Conservation (phyloP, 139 green algal genomes). For the Tetraselmis chui region DNA sequence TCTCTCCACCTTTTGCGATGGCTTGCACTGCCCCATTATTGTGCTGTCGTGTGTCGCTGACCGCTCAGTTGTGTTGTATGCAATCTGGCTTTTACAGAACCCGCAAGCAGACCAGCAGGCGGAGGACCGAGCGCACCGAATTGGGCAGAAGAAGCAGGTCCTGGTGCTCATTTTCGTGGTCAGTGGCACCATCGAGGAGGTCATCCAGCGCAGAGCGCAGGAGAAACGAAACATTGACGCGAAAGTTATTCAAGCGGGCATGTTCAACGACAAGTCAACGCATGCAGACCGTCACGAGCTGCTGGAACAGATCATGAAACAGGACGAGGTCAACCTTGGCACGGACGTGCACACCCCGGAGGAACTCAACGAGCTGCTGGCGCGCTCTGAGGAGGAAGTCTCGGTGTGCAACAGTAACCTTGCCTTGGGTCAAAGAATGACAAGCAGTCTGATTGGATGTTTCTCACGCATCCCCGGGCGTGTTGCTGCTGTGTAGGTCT, state of each 20-base stretch:
- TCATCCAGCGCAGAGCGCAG: conserved; percentile 59
- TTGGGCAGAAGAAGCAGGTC: conserved; percentile 65
- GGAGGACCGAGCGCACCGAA: conserved; percentile 67
- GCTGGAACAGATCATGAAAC: conserved; percentile 46
- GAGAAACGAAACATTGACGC: conserved; percentile 67
- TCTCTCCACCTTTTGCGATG: no score
- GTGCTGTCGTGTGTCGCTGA: no score
- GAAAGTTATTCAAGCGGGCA: conserved; percentile 65
- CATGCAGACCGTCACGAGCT: conserved; percentile 25
- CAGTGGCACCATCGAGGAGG: conserved; percentile 65
- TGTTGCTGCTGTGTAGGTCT: conserved; percentile 20
- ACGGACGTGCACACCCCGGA: conserved; percentile 24
- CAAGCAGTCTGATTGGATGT: no score
- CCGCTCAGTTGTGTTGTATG: no score
- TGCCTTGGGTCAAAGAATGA: no score
- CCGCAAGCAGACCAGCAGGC: conserved; percentile 35
- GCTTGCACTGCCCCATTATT: neutral
- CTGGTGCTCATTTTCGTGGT: conserved; percentile 70
- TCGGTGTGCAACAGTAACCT: no score
- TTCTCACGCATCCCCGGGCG: no score
- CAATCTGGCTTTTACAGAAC: no score
- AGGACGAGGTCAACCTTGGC: conserved; percentile 23
- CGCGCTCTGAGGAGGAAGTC: conserved; percentile 48
- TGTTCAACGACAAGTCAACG: conserved; percentile 57
- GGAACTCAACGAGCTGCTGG: conserved; percentile 57